phyloP scores from a whole-genome alignment of 139 green algal genomes.

The Chlorella sp. region DNA sequence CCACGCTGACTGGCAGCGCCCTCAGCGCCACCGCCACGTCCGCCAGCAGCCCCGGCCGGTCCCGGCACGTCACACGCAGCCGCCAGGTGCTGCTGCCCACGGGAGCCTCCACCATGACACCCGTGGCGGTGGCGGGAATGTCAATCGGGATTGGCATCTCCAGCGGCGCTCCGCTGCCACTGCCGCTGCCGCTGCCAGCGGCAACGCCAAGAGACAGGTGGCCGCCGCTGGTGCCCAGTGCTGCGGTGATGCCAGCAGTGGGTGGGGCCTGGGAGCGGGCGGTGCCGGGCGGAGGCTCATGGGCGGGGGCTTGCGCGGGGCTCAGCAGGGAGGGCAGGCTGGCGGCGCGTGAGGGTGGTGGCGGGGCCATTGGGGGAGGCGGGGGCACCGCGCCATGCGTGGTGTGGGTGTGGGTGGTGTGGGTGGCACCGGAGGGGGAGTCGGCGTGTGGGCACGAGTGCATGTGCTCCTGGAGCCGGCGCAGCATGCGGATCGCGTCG shows the following conservation, averaged over 20 bases:
- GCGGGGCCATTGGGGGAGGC: background rate
- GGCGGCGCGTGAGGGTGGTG: too few relatives aligned
- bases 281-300: background rate
- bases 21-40: background rate
- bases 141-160: background rate
- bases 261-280: background rate
- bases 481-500: constrained; percentile 55
- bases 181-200: too few relatives aligned
- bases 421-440: background rate
- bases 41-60: constrained; percentile 3
- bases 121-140: background rate
- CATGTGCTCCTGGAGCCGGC: constrained; percentile 30
- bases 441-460: background rate
- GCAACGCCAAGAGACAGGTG: too few relatives aligned
- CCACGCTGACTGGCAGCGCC: background rate
- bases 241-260: too few relatives aligned
- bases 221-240: too few relatives aligned
- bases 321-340: too few relatives aligned
- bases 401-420: background rate
- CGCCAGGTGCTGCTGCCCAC: background rate
- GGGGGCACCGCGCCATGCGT: background rate
- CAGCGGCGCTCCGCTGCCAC: too few relatives aligned
- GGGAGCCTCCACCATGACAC: constrained; percentile 3
- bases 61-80: background rate
- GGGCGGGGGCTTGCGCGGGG: too few relatives aligned